Conservation (phyloP, 129 eudicot species). For the Rutidosis leptorrhynchoides region DNA sequence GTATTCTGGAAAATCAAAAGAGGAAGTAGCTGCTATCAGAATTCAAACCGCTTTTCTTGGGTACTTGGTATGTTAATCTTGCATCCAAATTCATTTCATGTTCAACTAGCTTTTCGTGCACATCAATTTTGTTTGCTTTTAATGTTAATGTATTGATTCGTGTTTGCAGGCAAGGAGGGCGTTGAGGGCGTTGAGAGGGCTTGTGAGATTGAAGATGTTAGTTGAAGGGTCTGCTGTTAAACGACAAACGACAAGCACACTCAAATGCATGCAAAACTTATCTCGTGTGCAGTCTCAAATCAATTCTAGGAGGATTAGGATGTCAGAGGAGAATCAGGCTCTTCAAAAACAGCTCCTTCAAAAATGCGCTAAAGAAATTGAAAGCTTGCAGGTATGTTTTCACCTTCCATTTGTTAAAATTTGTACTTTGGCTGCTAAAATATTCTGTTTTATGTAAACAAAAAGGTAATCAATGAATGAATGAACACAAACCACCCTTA, state of each 20-base stretch:
- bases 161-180: slow-evolving; percentile 77
- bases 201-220: slow-evolving; percentile 70
- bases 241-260: slow-evolving; percentile 78
- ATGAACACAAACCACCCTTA: too few species aligned
- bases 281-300: slow-evolving; percentile 88
- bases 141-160: neutral
- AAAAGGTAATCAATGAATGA: too few species aligned
- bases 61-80: slow-evolving; percentile 54
- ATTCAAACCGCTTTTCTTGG: slow-evolving; percentile 90
- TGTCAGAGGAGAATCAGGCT: slow-evolving; percentile 72
- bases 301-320: slow-evolving; percentile 72
- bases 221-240: slow-evolving; percentile 73
- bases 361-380: slow-evolving; percentile 78
- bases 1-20: too few species aligned
- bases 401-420: neutral
- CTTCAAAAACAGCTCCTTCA: slow-evolving; percentile 82
- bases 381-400: slow-evolving; percentile 52
- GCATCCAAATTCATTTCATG: neutral
- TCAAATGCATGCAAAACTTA: slow-evolving; percentile 79
- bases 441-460: too few species aligned
- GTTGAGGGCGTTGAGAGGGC: slow-evolving; percentile 75
- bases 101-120: neutral
- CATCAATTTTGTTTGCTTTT: too few species aligned
- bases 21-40: slow-evolving; percentile 63
- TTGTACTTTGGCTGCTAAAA: neutral